Conservation (phyloP, 768 basidiomycete species). For the Kwoniella dendrophila region DNA sequence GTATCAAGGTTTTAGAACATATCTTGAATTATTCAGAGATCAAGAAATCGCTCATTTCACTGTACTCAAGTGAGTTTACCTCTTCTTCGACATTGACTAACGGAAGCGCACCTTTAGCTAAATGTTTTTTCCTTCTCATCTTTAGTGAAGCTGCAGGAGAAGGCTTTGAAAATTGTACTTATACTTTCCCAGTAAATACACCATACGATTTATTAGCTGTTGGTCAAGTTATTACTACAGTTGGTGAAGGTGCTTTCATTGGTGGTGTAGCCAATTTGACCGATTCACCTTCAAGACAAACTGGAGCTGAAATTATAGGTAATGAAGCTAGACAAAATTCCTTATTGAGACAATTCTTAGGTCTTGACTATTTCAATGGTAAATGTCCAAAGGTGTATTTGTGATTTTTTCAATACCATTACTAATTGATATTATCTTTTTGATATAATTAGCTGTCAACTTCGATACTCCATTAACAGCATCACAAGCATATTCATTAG, state of each 20-base stretch:
- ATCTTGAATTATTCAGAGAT: conserved; percentile 27
- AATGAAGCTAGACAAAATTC: conserved; percentile 37
- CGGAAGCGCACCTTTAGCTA: too few species aligned
- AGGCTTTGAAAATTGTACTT: conserved; percentile 36
- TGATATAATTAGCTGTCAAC: conserved; percentile 28
- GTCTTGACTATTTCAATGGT: conserved; percentile 38
- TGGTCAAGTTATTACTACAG: conserved; percentile 30
- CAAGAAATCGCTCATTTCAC: conserved; percentile 39
- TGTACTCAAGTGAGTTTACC: conserved; percentile 31
- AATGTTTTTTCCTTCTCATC: not conserved
- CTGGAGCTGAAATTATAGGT: conserved; percentile 25
- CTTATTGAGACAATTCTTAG: conserved; percentile 19
- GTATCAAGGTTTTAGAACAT: conserved; percentile 23
- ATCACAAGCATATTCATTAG: conserved; percentile 33
- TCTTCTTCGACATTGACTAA: too few species aligned
- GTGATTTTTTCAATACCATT: too few species aligned
- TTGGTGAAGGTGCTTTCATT: conserved; percentile 36
- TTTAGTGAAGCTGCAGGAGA: conserved; percentile 25
- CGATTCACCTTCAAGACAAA: conserved; percentile 16
- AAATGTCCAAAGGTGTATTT: too few species aligned
- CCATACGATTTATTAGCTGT: conserved; percentile 22
- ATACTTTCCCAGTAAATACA: conserved; percentile 30
- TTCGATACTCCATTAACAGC: conserved; percentile 34
- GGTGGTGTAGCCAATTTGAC: conserved; percentile 28
- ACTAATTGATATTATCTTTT: too few species aligned